phyloP scores from a whole-genome alignment of 139 green algal genomes.

The Picochlorum sp. region DNA sequence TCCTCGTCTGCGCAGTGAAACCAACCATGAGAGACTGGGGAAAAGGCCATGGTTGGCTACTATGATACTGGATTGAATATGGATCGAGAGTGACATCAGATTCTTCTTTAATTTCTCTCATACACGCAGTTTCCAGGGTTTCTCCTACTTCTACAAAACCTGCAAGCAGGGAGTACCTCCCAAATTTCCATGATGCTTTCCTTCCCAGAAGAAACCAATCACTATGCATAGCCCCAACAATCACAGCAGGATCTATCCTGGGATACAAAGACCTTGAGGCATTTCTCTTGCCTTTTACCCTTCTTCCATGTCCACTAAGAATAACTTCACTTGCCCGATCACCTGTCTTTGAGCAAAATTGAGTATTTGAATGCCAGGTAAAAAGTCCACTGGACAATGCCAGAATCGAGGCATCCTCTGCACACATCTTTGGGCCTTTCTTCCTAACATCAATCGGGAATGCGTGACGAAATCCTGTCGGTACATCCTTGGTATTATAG shows the following conservation, averaged over 20 bases:
- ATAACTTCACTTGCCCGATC: not conserved
- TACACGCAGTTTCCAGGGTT: constrained; percentile 68
- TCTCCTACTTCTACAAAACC: constrained; percentile 77
- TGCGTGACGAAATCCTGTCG: not conserved
- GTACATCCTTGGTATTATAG: not conserved
- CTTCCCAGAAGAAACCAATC: constrained; percentile 64
- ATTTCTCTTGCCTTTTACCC: not conserved
- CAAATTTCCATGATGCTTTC: constrained; percentile 51
- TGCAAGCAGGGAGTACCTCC: constrained; percentile 39
- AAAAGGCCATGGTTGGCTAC: constrained; percentile 83
- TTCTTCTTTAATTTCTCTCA: constrained; percentile 69
- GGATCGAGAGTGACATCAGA: constrained; percentile 29
- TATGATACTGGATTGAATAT: constrained; percentile 46
- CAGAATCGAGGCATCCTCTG: constrained; percentile 42
- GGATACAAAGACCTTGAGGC: constrained; percentile 36
- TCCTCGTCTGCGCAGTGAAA: constrained; percentile 36
- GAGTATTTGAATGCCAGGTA: constrained; percentile 31
- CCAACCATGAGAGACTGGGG: constrained; percentile 75
- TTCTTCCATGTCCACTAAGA: constrained; percentile 9
- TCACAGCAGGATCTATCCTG: constrained; percentile 67
- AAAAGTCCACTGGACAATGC: constrained; percentile 38
- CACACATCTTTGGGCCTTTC: constrained; percentile 30
- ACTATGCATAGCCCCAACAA: constrained; percentile 48
- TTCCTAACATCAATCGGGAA: constrained; percentile 25
- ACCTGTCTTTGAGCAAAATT: constrained; percentile 31